Percentiles rank a stretch among this genome's conserved stretches.
phyloP scores from a whole-genome alignment of 306 rosid genomes.

The Castanea crenata region DNA sequence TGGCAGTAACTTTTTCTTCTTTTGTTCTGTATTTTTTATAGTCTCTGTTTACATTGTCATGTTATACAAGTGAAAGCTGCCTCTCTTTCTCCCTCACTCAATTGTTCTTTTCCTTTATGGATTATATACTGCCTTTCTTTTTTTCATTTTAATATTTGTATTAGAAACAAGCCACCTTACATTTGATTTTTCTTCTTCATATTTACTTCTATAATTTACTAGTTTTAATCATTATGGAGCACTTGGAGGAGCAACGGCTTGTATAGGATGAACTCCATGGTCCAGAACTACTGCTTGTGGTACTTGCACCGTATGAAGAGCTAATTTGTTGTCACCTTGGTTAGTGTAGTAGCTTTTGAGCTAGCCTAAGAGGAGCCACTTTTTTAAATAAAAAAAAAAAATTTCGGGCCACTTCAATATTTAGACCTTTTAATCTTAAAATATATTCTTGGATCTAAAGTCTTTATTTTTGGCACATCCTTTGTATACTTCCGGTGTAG shows the following conservation, averaged over 20 bases:
- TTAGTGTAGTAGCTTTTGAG: neutral
- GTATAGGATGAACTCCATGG: neutral
- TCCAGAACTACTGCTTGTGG: neutral
- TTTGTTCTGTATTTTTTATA: neutral
- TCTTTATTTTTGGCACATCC: no score
- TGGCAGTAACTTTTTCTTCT: neutral
- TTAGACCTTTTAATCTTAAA: no score
- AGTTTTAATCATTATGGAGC: neutral
- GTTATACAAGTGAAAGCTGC: neutral
- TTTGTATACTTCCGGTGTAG: no score
- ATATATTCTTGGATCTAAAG: no score
- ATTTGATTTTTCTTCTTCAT: neutral
- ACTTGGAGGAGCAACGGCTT: neutral
- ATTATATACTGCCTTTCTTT: no score
- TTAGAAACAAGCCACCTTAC: no score
- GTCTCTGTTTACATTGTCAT: neutral
- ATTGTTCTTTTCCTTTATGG: no score
- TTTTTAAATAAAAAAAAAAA: fast-evolving
- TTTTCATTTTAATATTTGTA: no score
- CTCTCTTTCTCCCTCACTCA: neutral
- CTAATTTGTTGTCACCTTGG: neutral
- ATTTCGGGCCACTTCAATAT: no score
- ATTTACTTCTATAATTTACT: neutral
- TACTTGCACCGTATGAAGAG: neutral
- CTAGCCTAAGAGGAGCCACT: no score